Evolutionary conservation across 495 filamentous ascomycete species (phyloP).

Genomic region (Lasiosphaeria miniovina): DNA sequence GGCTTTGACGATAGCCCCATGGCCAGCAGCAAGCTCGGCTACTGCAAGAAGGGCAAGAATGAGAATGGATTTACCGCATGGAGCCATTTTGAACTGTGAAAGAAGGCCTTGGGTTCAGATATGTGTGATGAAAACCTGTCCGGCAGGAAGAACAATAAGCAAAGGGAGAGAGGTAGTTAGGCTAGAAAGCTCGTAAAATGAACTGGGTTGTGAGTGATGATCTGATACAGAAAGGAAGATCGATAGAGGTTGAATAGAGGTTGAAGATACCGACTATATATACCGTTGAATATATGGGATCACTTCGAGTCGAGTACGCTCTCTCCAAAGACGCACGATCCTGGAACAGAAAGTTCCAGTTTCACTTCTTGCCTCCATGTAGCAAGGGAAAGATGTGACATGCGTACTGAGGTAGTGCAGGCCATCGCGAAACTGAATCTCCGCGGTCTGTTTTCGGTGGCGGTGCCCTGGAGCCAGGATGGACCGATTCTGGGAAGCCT

Average conservation of each 20-base stretch:
- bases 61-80: conserved; percentile 28
- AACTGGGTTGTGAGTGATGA: neutral
- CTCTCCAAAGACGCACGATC: too few species aligned
- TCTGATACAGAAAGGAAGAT: neutral
- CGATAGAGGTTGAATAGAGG: neutral
- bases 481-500: too few species aligned
- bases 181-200: neutral
- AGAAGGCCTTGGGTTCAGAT: neutral
- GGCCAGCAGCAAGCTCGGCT: conserved; percentile 41
- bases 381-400: too few species aligned
- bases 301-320: too few species aligned
- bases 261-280: neutral
- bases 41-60: conserved; percentile 30
- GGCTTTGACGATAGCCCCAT: conserved; percentile 48
- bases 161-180: neutral
- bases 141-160: conserved; percentile 27
- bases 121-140: conserved; percentile 22
- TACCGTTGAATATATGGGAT: too few species aligned
- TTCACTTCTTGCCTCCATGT: too few species aligned
- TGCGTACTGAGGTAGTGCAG: too few species aligned
- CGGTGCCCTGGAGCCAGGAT: too few species aligned
- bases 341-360: too few species aligned
- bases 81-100: conserved; percentile 6
- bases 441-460: too few species aligned
- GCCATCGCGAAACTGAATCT: too few species aligned